A percentile compares a stretch with the other conserved stretches of the same genome.
Evolutionary conservation across 179 eudicot species (phyloP).

Genomic region (Kewa caespitosa): DNA sequence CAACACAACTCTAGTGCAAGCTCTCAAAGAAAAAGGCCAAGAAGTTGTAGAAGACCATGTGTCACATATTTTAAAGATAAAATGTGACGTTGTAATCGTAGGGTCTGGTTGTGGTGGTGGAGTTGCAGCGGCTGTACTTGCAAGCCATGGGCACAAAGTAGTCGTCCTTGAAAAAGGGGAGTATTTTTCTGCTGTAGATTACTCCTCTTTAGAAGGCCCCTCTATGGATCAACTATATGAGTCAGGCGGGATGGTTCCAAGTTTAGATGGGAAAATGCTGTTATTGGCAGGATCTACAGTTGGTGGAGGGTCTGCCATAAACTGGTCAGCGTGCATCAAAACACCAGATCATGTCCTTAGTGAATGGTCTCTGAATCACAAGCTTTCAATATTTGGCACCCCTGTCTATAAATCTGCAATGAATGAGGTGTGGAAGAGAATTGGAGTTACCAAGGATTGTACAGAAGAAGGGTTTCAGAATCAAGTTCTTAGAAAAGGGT

Average conservation of each 20-base stretch:
- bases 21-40: slow-evolving; percentile 50
- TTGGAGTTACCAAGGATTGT: slow-evolving; percentile 48
- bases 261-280: slow-evolving; percentile 49
- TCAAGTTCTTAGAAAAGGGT: slow-evolving; percentile 57
- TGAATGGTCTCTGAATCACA: slow-evolving; percentile 55
- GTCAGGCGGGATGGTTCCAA: slow-evolving; percentile 46
- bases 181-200: slow-evolving; percentile 54
- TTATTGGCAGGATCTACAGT: slow-evolving; percentile 66
- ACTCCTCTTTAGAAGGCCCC: slow-evolving; percentile 59
- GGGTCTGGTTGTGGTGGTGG: slow-evolving; percentile 86
- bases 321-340: slow-evolving; percentile 69
- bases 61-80: slow-evolving; percentile 25
- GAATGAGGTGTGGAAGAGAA: slow-evolving; percentile 55
- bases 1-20: slow-evolving; percentile 41
- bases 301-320: slow-evolving; percentile 75
- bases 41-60: slow-evolving; percentile 36
- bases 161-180: slow-evolving; percentile 67
- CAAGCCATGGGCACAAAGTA: slow-evolving; percentile 58
- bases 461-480: slow-evolving; percentile 58
- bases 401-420: slow-evolving; percentile 48
- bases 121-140: slow-evolving; percentile 67
- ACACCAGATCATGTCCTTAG: slow-evolving; percentile 50
- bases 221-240: slow-evolving; percentile 51
- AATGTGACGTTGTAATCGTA: slow-evolving; percentile 65
- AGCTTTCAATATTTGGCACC: slow-evolving; percentile 38